phyloP scores from a whole-genome alignment of 2,329 filamentous ascomycete species.

The Hymenoscyphus occultus region DNA sequence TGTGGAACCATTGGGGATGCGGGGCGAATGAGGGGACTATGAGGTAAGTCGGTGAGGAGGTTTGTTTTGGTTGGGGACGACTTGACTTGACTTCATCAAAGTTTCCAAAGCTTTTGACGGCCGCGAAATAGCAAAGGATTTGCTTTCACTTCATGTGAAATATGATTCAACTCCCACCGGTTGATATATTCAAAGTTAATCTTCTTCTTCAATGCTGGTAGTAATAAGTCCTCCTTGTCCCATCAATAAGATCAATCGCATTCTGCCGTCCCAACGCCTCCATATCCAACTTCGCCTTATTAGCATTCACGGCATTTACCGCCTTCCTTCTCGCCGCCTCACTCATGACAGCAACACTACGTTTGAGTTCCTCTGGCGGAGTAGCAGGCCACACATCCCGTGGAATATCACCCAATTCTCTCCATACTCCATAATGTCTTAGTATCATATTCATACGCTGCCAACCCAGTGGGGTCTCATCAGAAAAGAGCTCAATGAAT shows the following conservation, averaged over 20 bases:
- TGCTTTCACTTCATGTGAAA: no score
- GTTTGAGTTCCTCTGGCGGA: slow-evolving; percentile 13
- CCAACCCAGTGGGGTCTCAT: slow-evolving; percentile 11
- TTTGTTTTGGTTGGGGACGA: no score
- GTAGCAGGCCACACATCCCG: slow-evolving; percentile 10
- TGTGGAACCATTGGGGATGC: no score
- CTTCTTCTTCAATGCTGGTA: slow-evolving; percentile 34
- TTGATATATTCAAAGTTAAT: no score
- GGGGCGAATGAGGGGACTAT: no score
- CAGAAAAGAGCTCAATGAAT: slow-evolving; percentile 11
- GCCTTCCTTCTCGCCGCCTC: slow-evolving; percentile 1
- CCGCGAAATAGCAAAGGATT: no score
- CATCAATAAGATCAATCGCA: slow-evolving; percentile 25
- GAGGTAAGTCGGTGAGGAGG: no score
- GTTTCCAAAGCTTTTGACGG: no score
- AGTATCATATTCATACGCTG: slow-evolving; percentile 11
- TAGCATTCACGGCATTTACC: not conserved
- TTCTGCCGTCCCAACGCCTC: slow-evolving; percentile 10
- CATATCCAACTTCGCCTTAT: slow-evolving; percentile 4
- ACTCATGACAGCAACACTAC: slow-evolving; percentile 9
- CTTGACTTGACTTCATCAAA: no score
- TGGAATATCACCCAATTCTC: slow-evolving; percentile 16
- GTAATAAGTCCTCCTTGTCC: slow-evolving; percentile 40
- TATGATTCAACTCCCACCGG: no score
- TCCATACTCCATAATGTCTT: slow-evolving; percentile 16